Base-by-base conservation (phyloP, 1,139 yeast species). In the Lodderomyces parapsilosis region DNA sequence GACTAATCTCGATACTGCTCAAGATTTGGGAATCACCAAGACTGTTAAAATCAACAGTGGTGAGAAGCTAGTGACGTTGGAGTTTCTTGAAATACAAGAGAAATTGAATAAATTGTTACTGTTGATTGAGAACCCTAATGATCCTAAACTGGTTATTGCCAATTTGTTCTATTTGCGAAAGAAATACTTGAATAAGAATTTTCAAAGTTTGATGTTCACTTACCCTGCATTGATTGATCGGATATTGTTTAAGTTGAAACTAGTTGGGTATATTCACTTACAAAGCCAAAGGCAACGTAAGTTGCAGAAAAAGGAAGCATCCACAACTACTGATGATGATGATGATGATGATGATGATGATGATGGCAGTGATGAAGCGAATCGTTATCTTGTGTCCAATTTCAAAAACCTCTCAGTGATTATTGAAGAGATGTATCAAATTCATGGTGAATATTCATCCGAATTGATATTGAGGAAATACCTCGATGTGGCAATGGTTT, bases 361-460 rank as follows among this genome's bases (percentile, higher is more conserved):
- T 13, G 27, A 34, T 15, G 19, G 15, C 4, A 43, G 48, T 41
- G 36, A 55, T 43, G 30, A 18, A 8, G 25, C 35, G 2, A 62
- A 56, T 32, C 53, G 67, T 36, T 49, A 74, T 48, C 62, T 77
- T 27, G 68, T 76, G 1, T 72, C 77, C 28, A 69, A 82, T 25
- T 86, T 90, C 71, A 87, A 86, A 55, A 86, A 83, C 52, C 64
- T 86, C 17, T 83, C 94, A n/a, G 73, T 84, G 28, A 71, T 85
- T 9, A 78, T 86, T 36, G 83, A 80, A 53, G 96, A 86, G 50
- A 65, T 91, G 45, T 83, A 77, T 57, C 71, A 73, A 38, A 63
- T 64, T 40, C 76, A 73, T 49, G 70, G 72, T 30, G 78, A 80
- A 27, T 53, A 48, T 46, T 66, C 67, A 51, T 76, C 80, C 5